Evolutionary conservation across 257 asterid genomes (phyloP).

Genomic region (Rehmannia glutinosa): DNA sequence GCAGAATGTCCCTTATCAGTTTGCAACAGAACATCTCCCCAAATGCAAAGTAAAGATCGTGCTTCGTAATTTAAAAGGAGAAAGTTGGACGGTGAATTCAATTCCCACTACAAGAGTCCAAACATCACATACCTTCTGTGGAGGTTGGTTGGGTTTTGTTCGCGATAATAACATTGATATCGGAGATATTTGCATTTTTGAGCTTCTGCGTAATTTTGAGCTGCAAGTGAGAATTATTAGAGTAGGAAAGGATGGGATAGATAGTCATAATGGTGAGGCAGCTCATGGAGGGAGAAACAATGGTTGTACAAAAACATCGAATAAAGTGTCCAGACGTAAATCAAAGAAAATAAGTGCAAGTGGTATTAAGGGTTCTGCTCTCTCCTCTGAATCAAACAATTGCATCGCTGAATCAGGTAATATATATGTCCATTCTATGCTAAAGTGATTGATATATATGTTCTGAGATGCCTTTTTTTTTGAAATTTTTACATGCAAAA

Average conservation of each 20-base stretch:
- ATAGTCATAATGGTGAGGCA: conserved; percentile 38
- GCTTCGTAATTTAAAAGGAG: conserved; percentile 73
- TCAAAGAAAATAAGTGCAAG: conserved; percentile 38
- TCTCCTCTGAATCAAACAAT: conserved; percentile 29
- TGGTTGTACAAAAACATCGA: conserved; percentile 32
- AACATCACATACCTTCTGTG: conserved; percentile 92
- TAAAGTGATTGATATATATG: conserved; percentile 4
- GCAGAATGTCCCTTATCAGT: conserved; percentile 89
- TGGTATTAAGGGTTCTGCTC: conserved; percentile 29
- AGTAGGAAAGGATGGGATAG: conserved; percentile 59
- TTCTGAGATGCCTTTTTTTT: background rate
- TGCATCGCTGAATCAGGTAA: conserved; percentile 49
- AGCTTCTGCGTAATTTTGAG: conserved; percentile 67
- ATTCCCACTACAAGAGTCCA: conserved; percentile 83
- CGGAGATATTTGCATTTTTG: conserved; percentile 90
- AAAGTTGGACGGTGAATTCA: conserved; percentile 83
- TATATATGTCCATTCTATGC: background rate
- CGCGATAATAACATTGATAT: conserved; percentile 66
- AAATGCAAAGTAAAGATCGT: conserved; percentile 75
- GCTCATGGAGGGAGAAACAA: conserved; percentile 30
- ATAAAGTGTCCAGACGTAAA: conserved; percentile 41
- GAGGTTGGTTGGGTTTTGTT: conserved; percentile 95
- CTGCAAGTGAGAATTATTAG: conserved; percentile 66
- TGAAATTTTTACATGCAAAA: conserved; percentile 14
- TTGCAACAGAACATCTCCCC: conserved; percentile 80